Base-by-base conservation (phyloP, 2,329 filamentous ascomycete genomes). In the Didymella arachidicola region DNA sequence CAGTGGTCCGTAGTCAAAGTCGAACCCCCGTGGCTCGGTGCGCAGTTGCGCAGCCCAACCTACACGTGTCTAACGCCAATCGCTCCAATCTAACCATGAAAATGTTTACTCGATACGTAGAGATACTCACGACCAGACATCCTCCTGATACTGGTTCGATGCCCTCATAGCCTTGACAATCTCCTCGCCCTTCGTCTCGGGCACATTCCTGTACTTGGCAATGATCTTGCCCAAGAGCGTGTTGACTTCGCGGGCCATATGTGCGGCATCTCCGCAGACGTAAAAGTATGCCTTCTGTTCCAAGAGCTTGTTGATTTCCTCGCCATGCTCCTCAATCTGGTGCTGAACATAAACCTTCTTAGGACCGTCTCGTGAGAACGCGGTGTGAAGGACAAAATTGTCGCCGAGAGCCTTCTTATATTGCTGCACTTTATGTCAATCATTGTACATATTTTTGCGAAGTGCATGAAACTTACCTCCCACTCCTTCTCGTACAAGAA, bases 271-370 rank as follows among this genome's bases (percentile, higher is more conserved):
- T 80, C 95, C 95, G 72, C 96, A 99, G 58, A 99, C 94, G 77
- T 99, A 99, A 78, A 99, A 93, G 80, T 95, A 97, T 5, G 92
- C 95, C 73, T 89, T 89, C 77, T 93, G 91, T 78, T 90, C 84
- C 10, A 99, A 84, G 1, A 99, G 86, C 65, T 94, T 88, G 79
- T 96, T 94, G 79, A 99, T 85, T 70, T 97, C 87, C 71, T 91
- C 86, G 59, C 91, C 88, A 49, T 88, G 84, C 78, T 98, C 92
- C 80, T 91, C 89, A 60, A 99, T 84, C 62, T 91, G 86, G 79
- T 99, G 93, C 80, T 99, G 95, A 22, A 99, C 95, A 74, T 99
- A 99, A 36, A 99, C 91, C 81, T 99, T 99, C 78, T 95, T 85
- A 42, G 88, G 78, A 0, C 86, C 83, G 59, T 97, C 92, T 66